Evolutionary conservation across 2,329 filamentous ascomycete genomes (phyloP), one percentile per base, ranked within the genome.

Genomic region (Penicillium sp.): DNA sequence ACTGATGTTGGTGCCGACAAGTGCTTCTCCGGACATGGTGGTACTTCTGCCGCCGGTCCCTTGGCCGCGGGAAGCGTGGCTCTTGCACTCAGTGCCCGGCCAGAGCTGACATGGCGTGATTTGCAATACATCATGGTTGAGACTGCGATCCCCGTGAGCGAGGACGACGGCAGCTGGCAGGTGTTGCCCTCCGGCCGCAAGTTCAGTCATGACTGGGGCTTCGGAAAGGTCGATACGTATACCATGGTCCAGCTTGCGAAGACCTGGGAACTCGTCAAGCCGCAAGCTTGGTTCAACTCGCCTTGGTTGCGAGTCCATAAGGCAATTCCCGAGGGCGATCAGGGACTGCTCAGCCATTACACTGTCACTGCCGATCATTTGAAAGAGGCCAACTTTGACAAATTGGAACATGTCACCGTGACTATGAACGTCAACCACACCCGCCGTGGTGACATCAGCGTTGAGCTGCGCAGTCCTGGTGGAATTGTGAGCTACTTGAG

Each of bases 351-450:
- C 2, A 91, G 90, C 49, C 82, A 79, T n/a, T 92, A 96, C 63
- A 86, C 92, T 46, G 86, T 99, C 38, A 97, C 91, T 0, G 75
- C 85, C 50, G 86, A 92, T 18, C 91, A 92, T 85, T 78, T 97
- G 54, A 85, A 88, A 67, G 75, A 86, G 21, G 91, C 91, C 62
- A 99, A 99, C 69, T 72, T 99, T 13, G 91, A 87, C 66, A 86
- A 90, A 14, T 70, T 99, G 24, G 94, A 99, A 77, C 94, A 99
- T 75, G 90, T 99, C 34, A 97, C 93, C 0, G 85, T 99, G 34
- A 97, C 93, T 2, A 99, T 99, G 92, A 99, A 99, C 67, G 83
- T 97, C 22, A 84, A 90, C 51, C 94, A 99, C 70, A 86, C 84
- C 2, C 88, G 89, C 56, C 88, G 94, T 61, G 94, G 94, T 53